A percentile compares a stretch with the other conserved stretches of the same genome.
These are phyloP conservation scores for Beauveria sp. DNA, from an alignment of 2,329 filamentous ascomycete genomes.

Conservation along the genomic window DNA sequence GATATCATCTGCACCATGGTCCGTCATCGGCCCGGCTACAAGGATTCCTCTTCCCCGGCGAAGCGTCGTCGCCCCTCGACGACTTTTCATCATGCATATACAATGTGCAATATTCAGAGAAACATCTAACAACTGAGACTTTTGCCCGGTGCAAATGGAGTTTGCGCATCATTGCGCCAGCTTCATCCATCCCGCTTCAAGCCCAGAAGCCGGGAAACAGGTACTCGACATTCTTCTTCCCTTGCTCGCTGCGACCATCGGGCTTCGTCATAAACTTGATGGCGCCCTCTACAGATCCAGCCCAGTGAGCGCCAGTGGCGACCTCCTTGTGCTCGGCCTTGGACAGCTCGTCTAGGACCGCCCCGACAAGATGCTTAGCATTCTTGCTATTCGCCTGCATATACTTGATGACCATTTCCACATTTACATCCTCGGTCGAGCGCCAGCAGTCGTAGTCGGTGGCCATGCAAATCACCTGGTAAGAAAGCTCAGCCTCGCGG, in stretches of 20 bases:
- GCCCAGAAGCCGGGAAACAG: constrained; percentile 76
- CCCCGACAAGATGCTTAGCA: constrained; percentile 74
- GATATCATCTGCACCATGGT: background rate
- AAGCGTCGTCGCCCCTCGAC: no score
- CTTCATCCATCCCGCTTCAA: constrained; percentile 14
- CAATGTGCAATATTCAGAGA: background rate
- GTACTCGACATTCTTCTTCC: constrained; percentile 73
- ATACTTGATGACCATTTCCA: constrained; percentile 93
- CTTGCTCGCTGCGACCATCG: constrained; percentile 63
- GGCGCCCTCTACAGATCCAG: constrained; percentile 67
- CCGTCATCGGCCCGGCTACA: background rate
- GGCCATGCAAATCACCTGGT: constrained; percentile 99
- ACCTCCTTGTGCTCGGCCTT: constrained; percentile 69
- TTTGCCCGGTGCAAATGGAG: background rate
- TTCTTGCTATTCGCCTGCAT: constrained; percentile 93
- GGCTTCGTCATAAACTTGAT: constrained; percentile 76
- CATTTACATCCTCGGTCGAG: constrained; percentile 72
- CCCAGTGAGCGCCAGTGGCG: constrained; percentile 73
- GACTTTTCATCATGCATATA: background rate
- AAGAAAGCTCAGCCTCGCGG: constrained; percentile 89
- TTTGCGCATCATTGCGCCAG: background rate
- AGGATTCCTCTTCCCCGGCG: background rate
- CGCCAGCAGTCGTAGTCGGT: constrained; percentile 99
- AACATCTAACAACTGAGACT: background rate
- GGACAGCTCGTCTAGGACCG: constrained; percentile 78